Percentiles rank a stretch among this genome's conserved stretches.
Evolutionary conservation across 345 rosid genomes (phyloP).

Genomic region (Psidium guajava): DNA sequence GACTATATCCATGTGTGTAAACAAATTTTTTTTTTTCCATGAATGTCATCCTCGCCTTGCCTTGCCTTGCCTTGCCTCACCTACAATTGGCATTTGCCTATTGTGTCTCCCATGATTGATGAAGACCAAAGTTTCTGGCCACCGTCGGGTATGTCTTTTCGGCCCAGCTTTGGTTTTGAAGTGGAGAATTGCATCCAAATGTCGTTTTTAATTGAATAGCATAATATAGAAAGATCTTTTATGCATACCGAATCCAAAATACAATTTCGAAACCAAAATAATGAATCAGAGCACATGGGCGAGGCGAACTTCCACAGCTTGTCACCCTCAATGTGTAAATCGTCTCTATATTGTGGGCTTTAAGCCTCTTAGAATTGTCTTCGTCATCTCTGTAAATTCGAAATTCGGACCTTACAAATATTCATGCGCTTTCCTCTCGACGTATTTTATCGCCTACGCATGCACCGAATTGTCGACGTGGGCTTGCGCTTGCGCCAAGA

Average conservation of each 20-base stretch:
- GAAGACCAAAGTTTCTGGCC: not conserved
- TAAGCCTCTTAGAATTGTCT: not conserved
- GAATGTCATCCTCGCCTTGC: not conserved
- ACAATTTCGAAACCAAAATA: too few species aligned
- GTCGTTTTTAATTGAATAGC: too few species aligned
- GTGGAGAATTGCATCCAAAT: not conserved
- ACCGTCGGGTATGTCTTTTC: not conserved
- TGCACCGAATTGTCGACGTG: not conserved
- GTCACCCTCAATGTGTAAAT: not conserved
- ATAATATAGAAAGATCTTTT: too few species aligned
- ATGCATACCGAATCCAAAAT: too few species aligned
- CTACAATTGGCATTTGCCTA: not conserved
- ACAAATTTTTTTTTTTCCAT: not conserved
- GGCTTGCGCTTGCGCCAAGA: not conserved
- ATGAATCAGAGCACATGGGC: too few species aligned
- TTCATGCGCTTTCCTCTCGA: not conserved
- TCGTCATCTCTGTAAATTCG: not conserved
- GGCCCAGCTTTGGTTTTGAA: not conserved
- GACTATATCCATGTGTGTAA: not conserved
- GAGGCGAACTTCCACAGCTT: too few species aligned
- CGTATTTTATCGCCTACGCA: not conserved
- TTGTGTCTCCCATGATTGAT: not conserved
- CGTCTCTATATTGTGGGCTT: not conserved
- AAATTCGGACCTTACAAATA: not conserved
- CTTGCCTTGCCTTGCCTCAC: not conserved